Conservation (phyloP, 192 early-diverging fungal genomes). For the Ambispora gerdemannii region DNA sequence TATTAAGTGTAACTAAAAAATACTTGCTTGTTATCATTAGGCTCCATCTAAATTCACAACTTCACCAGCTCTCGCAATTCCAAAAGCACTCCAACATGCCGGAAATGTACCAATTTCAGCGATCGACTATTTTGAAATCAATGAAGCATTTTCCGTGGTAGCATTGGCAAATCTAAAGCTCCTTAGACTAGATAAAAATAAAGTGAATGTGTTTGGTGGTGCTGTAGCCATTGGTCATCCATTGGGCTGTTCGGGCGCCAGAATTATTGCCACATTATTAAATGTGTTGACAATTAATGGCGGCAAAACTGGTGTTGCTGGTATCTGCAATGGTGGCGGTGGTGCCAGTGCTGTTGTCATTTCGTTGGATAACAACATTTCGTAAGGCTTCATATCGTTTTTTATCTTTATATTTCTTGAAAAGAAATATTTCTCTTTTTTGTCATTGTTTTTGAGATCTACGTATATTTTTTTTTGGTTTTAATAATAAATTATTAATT, state of each 20-base stretch:
- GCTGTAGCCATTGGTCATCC: constrained; percentile 98
- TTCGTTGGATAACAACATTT: background rate
- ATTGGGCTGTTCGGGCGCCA: constrained; percentile 91
- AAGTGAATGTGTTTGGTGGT: constrained; percentile 92
- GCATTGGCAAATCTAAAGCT: constrained; percentile 84
- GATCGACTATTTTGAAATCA: constrained; percentile 78
- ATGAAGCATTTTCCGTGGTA: constrained; percentile 82
- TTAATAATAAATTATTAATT: no score
- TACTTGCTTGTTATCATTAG: background rate
- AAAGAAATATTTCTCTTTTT: no score
- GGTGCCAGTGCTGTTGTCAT: constrained; percentile 88
- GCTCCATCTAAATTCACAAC: constrained; percentile 72
- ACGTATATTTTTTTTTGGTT: no score
- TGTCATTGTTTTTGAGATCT: no score
- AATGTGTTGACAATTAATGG: constrained; percentile 68
- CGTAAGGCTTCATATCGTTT: background rate
- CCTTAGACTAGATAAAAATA: constrained; percentile 65
- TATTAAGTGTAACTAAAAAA: background rate
- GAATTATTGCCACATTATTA: constrained; percentile 80
- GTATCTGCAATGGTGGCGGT: constrained; percentile 95
- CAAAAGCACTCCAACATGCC: constrained; percentile 69
- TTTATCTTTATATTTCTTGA: no score
- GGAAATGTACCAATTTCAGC: constrained; percentile 52
- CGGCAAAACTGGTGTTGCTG: constrained; percentile 84
- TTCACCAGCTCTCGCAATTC: constrained; percentile 72